Percentiles rank a stretch among this genome's conserved stretches.
Conservation (phyloP, 1,139 yeast genomes). For the Scheffersomyces segobiensis region DNA sequence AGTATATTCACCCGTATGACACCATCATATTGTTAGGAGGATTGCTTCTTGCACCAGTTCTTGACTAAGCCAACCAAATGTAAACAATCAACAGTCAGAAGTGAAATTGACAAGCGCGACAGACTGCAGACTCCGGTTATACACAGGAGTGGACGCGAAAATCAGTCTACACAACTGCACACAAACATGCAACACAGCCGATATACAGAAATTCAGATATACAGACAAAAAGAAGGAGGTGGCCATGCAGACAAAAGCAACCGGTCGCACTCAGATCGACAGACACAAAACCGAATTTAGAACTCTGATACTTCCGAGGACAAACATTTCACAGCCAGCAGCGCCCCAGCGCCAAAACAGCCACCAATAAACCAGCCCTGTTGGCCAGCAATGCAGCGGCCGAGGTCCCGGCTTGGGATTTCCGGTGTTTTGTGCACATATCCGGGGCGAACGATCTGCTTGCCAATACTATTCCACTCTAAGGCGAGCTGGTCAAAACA, state of each 20-base stretch:
- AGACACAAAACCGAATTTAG: background rate
- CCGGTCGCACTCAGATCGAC: background rate
- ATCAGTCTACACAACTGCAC: background rate
- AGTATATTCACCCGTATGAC: background rate
- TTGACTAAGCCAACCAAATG: background rate
- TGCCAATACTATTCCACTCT: background rate
- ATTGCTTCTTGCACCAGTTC: background rate
- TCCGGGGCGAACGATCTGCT: background rate
- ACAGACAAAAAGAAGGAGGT: background rate
- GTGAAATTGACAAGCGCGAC: background rate
- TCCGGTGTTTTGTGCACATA: background rate
- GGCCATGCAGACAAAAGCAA: background rate
- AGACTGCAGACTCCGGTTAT: background rate
- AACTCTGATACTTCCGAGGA: background rate
- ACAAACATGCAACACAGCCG: background rate
- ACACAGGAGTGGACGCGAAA: background rate
- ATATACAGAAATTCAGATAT: background rate
- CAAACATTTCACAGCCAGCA: background rate
- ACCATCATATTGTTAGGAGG: background rate
- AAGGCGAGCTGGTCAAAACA: background rate
- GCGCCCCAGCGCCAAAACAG: background rate
- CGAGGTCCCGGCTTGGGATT: background rate
- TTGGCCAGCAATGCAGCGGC: background rate
- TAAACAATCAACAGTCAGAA: background rate
- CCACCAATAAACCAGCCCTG: background rate